Evolutionary conservation across 495 filamentous ascomycete species (phyloP), one percentile per base, ranked within the genome.

Genomic region (Lasiosphaeria ovina): DNA sequence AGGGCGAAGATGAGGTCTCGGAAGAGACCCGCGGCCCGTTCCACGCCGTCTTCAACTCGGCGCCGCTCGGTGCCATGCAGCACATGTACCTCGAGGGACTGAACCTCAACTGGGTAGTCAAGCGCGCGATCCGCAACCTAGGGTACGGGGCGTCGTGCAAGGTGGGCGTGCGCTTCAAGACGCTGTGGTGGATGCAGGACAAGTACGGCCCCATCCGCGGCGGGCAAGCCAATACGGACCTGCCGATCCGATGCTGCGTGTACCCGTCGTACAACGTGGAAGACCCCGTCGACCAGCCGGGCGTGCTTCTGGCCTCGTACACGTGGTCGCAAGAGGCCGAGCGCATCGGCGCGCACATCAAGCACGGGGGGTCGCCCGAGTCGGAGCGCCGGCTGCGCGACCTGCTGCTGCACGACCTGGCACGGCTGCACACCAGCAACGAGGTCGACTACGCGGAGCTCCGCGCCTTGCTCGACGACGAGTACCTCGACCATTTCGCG

Each of bases 241-340:
- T 72, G n/a, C 61, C 65, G 11, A 68, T 76, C 32, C 66, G 78
- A 4, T 69, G 61, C 16, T 69, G 68, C 59, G 78, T 80, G 8
- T 81, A 80, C 68, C 79, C 78, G 7, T 74, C 73, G 8, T 80
- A 74, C 62, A 40, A 40, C 38, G 12, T 35, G n/a, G 10, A 60
- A 54, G 51, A 75, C 57, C 24, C 68, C 10, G 65, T 67, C 42
- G 33, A 56, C 8, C 54, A 69, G 24, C 61, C 72, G 4, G 74
- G 66, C 16, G 74, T 78, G 7, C 68, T 82, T 8, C 68, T 82
- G 12, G 67, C 63, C 45, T 74, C 71, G 0, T 81, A 80, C 57
- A 73, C 75, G n/a, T 78, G 75, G 75, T 57, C 60, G 7, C 72
- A 75, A 47, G 79, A 81, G 62, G 74, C 75, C 3, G 38, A 51